A percentile compares a stretch with the other conserved stretches of the same genome.
Evolutionary conservation across 305 asterid genomes (phyloP).

Genomic region (Solanum chacoense): DNA sequence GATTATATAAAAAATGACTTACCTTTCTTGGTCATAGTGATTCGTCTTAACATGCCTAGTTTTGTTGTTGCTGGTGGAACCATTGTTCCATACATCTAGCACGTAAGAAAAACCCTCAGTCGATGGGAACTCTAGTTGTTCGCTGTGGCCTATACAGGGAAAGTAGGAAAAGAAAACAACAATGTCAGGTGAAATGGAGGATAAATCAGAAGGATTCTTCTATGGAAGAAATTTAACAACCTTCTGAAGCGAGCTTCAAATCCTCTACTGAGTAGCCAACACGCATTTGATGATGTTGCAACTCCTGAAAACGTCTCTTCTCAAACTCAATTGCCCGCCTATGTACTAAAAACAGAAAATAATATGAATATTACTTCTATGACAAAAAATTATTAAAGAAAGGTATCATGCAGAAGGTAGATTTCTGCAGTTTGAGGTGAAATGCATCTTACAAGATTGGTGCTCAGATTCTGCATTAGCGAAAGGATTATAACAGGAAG

Average conservation of each 20-base stretch:
- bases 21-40: conserved; percentile 63
- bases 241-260: conserved; percentile 26
- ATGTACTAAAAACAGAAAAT: background rate
- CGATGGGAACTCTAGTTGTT: conserved; percentile 30
- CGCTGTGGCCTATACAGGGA: conserved; percentile 11
- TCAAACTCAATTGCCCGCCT: conserved; percentile 25
- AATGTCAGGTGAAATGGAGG: background rate
- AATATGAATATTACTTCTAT: background rate
- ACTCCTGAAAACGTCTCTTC: conserved; percentile 37
- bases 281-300: conserved; percentile 27
- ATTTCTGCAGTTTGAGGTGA: background rate
- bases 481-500: background rate
- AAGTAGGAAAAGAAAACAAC: background rate
- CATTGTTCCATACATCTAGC: conserved; percentile 31
- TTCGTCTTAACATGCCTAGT: conserved; percentile 17
- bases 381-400: background rate
- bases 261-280: conserved; percentile 34
- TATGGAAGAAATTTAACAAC: conserved; percentile 9
- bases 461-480: background rate
- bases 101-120: conserved; percentile 28
- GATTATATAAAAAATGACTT: background rate
- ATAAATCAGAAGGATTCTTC: background rate
- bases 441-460: background rate
- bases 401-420: background rate
- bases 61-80: conserved; percentile 26